Evolutionary conservation across 75 land plant genomes (phyloP).

Genomic region (Gnetum montanum): DNA sequence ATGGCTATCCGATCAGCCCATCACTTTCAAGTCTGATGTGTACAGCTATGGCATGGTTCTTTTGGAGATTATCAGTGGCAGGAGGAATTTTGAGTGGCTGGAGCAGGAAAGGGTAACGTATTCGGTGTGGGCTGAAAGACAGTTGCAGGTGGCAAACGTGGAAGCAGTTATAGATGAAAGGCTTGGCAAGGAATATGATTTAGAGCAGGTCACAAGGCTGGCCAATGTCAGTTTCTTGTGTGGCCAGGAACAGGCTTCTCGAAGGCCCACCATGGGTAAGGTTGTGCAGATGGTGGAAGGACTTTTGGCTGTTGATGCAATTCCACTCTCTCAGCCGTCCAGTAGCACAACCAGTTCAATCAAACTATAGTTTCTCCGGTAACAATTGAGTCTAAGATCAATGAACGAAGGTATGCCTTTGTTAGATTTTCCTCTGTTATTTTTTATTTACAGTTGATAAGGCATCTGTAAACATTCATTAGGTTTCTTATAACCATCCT

Average conservation of each 20-base stretch:
- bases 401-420: too few species aligned
- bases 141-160: conserved; percentile 49
- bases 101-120: conserved; percentile 37
- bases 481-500: too few species aligned
- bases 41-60: conserved; percentile 86
- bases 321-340: conserved; percentile 44
- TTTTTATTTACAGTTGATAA: too few species aligned
- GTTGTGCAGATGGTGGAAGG: conserved; percentile 85
- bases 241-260: conserved; percentile 72
- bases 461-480: too few species aligned
- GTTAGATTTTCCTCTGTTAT: too few species aligned
- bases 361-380: too few species aligned
- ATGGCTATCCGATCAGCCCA: conserved; percentile 66
- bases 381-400: too few species aligned
- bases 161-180: conserved; percentile 41
- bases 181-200: conserved; percentile 20
- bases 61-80: conserved; percentile 76
- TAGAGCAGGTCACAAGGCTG: conserved; percentile 43
- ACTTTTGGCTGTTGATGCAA: conserved; percentile 33
- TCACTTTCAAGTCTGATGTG: conserved; percentile 75
- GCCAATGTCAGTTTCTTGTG: conserved; percentile 73
- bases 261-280: conserved; percentile 70
- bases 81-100: conserved; percentile 52
- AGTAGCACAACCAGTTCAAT: conserved; percentile 9
- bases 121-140: conserved; percentile 69